Base-by-base conservation (phyloP, 2,329 filamentous ascomycete species). In the Cadophora sp. region DNA sequence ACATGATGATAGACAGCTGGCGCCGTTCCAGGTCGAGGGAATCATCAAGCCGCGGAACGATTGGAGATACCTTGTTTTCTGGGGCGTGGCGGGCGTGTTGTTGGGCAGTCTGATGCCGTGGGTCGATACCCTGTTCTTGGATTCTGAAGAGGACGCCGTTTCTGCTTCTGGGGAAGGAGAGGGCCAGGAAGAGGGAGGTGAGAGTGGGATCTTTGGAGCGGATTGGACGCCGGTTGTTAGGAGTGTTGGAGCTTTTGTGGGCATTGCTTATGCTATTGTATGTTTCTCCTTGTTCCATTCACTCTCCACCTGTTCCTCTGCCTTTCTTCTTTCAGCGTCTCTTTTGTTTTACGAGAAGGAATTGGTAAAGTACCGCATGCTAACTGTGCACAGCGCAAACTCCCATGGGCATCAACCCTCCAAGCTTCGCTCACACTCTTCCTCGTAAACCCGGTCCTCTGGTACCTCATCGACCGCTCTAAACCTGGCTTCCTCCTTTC, bases 391-490 rank as follows among this genome's bases (percentile, higher is more conserved):
- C 59, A 97, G 93, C 91, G 96, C 72, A 93, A 92, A 79, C 87
- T 97, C 11, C 92, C 93, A 0, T 99, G 96, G 96, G 87, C 94
- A 75, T 97, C 94, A 9, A 96, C 94, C 1, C 88, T 97, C n/a
- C 96, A 99, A 80, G 89, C 97, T 24, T 97, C 94, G 0, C 80
- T 97, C 29, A 96, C 94, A 0, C 89, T 99, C 60, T 92, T 94
- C 26, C 88, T 98, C 68, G 93, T 92, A 24, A 98, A 98, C 78
- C 95, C 96, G 1, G 91, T 96, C 11, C 83, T 99, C 22, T 99
- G 96, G 96, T 99, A 97, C 80, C 85, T 98, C 27, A 92, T 99
- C 76, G 96, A 99, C 80, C 92, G 95, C 62, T 96, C 93, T 58
- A 90, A 89, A 73, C 87, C 94, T 0, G 96, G 96, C 4, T 91